Base-by-base conservation (phyloP, 2,329 filamentous ascomycete species). In the Trichoderma sp. region DNA sequence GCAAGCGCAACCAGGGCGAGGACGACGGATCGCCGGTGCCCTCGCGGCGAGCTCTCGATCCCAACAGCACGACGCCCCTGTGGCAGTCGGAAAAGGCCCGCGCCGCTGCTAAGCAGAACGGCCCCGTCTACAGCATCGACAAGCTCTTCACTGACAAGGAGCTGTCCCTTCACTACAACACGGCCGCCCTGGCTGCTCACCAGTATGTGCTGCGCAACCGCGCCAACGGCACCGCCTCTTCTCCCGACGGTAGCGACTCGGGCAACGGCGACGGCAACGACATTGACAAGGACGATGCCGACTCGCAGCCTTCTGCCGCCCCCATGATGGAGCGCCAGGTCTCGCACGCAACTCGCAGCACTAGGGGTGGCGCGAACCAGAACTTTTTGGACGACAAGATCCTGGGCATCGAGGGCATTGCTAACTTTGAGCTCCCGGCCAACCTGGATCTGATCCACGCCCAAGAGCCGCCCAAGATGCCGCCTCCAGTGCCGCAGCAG, bases 101-200 rank as follows among this genome's bases (percentile, higher is more conserved):
- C 74, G 81, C 82, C 71, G 82, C 84, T 69, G 82, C 86, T 71
- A 87, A 87, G 77, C 86, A 89, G 76, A 85, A 87, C 23, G 89
- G 88, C 9, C 86, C 88, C 0, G 81, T 89, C 2, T 91, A 90
- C 78, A 91, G 87, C 77, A 87, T 92, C 72, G 89, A 92, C 76
- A 91, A 91, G 82, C 85, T 92, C 47, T 92, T 92, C 65, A 92
- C 90, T 0, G 90, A 92, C 75, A 91, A 90, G 80, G 90, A 92
- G 80, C 84, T 92, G 34, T 85, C 87, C 5, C 86, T 92, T 83
- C 88, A 88, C 32, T 91, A 91, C 78, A 91, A 91, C 73, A 82
- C 84, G 5, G 87, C 90, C 6, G 89, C 90, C 34, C 76, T 90
- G 23, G 89, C 89, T 2, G 86, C 90, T 9, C 88, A 91, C 78